Percentiles rank a stretch among this genome's conserved stretches.
These are phyloP conservation scores for Aspergillus sp. DNA, from an alignment of 2,329 filamentous ascomycete species.

Conservation along the genomic window DNA sequence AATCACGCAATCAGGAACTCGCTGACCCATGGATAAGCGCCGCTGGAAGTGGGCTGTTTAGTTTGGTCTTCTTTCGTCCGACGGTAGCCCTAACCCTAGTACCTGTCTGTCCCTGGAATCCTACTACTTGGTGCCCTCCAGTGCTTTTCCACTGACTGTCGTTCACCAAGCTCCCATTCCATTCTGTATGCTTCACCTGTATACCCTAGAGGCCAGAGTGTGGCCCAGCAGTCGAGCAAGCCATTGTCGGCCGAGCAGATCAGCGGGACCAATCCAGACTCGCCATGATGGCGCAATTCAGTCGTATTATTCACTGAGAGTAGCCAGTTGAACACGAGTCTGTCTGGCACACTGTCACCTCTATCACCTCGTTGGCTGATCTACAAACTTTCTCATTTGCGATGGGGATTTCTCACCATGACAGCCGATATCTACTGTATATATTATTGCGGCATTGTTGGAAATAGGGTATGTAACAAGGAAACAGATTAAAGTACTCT, in stretches of 20 bases:
- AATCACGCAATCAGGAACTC: conserved; percentile 1
- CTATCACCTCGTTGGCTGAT: too few species aligned
- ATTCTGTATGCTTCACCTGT: neutral
- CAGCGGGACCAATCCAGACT: conserved; percentile 19
- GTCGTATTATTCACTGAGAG: too few species aligned
- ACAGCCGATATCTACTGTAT: too few species aligned
- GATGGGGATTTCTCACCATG: too few species aligned
- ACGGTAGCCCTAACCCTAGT: neutral
- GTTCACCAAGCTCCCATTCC: neutral
- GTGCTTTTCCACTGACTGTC: too few species aligned
- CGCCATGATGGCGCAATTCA: conserved; percentile 25
- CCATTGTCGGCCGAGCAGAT: conserved; percentile 16
- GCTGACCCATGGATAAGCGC: neutral
- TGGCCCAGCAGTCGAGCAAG: neutral
- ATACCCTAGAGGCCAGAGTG: neutral
- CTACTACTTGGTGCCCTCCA: too few species aligned
- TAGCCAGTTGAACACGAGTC: too few species aligned
- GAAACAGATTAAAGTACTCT: too few species aligned
- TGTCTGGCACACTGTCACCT: too few species aligned
- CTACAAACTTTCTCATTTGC: too few species aligned
- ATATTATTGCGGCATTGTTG: too few species aligned
- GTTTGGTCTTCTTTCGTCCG: neutral
- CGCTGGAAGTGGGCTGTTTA: neutral
- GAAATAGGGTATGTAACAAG: too few species aligned
- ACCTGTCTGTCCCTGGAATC: neutral